Base-by-base conservation (phyloP, 306 rosid genomes). In the Lupinus albus region DNA sequence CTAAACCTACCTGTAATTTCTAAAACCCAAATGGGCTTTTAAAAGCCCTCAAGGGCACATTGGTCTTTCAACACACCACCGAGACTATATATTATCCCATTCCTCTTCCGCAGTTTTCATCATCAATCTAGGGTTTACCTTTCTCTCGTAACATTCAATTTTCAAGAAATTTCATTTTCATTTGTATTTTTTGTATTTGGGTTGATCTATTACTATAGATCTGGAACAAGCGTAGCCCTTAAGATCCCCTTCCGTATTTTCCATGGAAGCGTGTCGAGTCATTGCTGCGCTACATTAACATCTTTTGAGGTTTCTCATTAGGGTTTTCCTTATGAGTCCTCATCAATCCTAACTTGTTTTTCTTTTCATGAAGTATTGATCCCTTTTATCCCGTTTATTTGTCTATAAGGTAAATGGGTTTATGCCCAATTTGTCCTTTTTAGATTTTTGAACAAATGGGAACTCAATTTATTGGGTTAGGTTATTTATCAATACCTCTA, bases 241-340 rank as follows among this genome's bases (percentile, higher is more conserved):
- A 81, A 84, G 92, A 86, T 86, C 86, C 88, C 92, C 90, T 89
- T 84, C 88, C 87, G 6, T 6, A 6, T 17, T 41, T 12, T 13
- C 76, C 28, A 72, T 86, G 96, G 88, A 89, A 89, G 84, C 87
- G 84, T 83, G 54, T 86, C 49, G 87, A 89, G 96, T 81, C 96
- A 86, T 83, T 73, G 85, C 91, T 9, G 82, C 91, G 86, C 89
- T 1, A 86, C 30, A 83, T 36, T 28, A 69, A 83, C 14, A 41
- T 4, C 0, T 12, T 14, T 61, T 15, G 81, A 74, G 58, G 79
- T 66, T 57, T 69, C 72, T 82, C 87, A 3, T 55, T 67, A 77
- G 96, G 96, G 91, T 85, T 89, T 73, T 78, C 88, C 83, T 82
- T 63, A 44, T 75, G 84, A 44, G 35, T 81, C 58, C 69, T 78